Percentiles rank a stretch among this genome's conserved stretches.
These are phyloP conservation scores for Camellia lanceoleosa DNA, from an alignment of 148 eudicot genomes.

Conservation along the genomic window DNA sequence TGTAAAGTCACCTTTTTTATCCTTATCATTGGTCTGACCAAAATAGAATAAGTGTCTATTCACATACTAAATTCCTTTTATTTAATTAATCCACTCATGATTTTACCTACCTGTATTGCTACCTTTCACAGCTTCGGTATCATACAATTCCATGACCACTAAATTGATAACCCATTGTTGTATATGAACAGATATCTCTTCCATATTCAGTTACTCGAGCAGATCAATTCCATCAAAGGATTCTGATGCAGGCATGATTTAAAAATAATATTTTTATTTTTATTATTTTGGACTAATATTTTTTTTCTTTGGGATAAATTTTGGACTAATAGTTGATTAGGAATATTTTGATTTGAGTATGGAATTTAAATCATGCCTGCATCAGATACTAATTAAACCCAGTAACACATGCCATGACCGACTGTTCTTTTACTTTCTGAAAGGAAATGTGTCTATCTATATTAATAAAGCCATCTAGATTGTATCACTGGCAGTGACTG, in stretches of 20 bases:
- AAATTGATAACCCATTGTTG: background rate
- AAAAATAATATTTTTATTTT: no score
- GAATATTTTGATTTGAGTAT: no score
- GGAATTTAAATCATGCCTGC: no score
- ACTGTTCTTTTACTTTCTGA: background rate
- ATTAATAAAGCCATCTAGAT: background rate
- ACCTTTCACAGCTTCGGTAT: no score
- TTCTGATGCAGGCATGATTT: background rate
- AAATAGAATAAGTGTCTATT: background rate
- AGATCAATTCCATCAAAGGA: background rate
- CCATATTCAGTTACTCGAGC: background rate
- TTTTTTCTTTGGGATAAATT: no score
- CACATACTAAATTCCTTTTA: background rate
- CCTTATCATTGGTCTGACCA: no score
- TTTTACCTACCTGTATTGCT: no score
- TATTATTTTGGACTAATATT: no score
- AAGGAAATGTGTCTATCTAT: background rate
- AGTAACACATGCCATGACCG: background rate
- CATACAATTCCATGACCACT: background rate
- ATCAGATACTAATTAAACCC: no score
- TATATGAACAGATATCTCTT: background rate
- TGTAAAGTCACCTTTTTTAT: no score
- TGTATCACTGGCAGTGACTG: background rate
- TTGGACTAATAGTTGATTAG: no score
- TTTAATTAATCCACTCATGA: background rate